Base-by-base conservation (phyloP, 1,284 basidiomycete species). In the Rhodotorula sp. region DNA sequence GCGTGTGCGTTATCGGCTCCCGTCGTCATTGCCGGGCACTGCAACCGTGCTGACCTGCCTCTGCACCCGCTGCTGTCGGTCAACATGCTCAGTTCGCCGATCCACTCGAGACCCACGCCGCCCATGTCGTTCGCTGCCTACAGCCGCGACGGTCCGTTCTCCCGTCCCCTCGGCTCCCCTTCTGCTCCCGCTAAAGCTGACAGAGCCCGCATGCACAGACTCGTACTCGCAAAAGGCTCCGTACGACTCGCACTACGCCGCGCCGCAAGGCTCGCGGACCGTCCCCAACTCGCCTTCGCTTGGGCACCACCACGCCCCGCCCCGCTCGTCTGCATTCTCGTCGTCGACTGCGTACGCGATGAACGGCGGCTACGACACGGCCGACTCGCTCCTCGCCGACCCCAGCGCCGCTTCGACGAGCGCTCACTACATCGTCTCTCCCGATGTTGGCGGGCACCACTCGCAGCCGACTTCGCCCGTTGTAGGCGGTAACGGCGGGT, bases 231-330 rank as follows among this genome's bases (percentile, higher is more conserved):
- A 10, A 50, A 60, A 66, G 25, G 54, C 50, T 2, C 41, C 55
- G 8, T 60, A 55, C 41, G 65, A 66, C 44, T 9, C 52, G 19
- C 62, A 61, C 66, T 17, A 16, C 16, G 13, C 52, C n/a, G 54
- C 16, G 21, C 42, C 56, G 12, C 56, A 58, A 7, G 42, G 44
- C 14, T 9, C 56, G 5, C 56, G 56, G 42, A 58, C 56, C 56
- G 56, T 58, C 23, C 56, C 56, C 56, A 46, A 49, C 46, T 60
- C 58, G 45, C 45, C 58, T 27, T 27, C 58, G 25, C 25, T 48
- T 46, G 12, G 17, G 25, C 58, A 58, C 57, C 46, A 60, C 42
- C 66, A 55, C n/a, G 13, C 49, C 45, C 52, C 52, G 45, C 66
- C 60, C 3, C 59, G 66, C 19, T 55, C 59, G 3, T 59, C 9